Conservation (phyloP, 495 filamentous ascomycete genomes). For the Xylaria bambusicola region DNA sequence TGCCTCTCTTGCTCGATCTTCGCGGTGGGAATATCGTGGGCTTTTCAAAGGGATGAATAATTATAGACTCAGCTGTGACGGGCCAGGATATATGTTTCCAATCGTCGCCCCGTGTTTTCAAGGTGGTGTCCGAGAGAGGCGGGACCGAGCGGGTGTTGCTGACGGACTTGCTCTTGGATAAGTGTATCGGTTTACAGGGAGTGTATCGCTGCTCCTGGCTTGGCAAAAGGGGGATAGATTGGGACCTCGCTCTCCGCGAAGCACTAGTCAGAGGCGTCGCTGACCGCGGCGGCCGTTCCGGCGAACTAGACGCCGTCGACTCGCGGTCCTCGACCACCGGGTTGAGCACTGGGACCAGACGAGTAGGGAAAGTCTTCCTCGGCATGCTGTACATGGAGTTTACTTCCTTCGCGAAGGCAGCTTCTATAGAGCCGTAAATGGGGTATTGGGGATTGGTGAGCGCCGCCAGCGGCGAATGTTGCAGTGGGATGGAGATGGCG, state of each 20-base stretch:
- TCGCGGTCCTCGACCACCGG: constrained; percentile 32
- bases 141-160: background rate
- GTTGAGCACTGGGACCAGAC: constrained; percentile 22
- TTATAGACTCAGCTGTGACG: background rate
- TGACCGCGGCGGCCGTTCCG: background rate
- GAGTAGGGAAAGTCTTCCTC: constrained; percentile 19
- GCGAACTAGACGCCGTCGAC: constrained; percentile 28
- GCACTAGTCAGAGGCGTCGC: background rate
- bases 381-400: constrained; percentile 5
- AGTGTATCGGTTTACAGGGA: background rate
- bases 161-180: background rate
- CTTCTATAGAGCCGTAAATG: constrained; percentile 8
- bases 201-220: constrained; percentile 10
- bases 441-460: constrained; percentile 11
- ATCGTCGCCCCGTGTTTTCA: background rate
- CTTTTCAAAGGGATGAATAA: constrained; percentile 6
- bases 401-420: constrained; percentile 3
- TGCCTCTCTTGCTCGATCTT: constrained; percentile 27
- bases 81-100: background rate
- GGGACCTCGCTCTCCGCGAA: constrained; percentile 5
- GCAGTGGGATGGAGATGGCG: constrained; percentile 53
- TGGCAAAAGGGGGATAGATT: constrained; percentile 1
- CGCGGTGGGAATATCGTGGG: constrained; percentile 23
- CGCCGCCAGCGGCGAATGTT: constrained; percentile 27
- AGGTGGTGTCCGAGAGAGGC: background rate